Base-by-base conservation (phyloP, 163 green algal species). In the Coccomyxa subellipsoidea region DNA sequence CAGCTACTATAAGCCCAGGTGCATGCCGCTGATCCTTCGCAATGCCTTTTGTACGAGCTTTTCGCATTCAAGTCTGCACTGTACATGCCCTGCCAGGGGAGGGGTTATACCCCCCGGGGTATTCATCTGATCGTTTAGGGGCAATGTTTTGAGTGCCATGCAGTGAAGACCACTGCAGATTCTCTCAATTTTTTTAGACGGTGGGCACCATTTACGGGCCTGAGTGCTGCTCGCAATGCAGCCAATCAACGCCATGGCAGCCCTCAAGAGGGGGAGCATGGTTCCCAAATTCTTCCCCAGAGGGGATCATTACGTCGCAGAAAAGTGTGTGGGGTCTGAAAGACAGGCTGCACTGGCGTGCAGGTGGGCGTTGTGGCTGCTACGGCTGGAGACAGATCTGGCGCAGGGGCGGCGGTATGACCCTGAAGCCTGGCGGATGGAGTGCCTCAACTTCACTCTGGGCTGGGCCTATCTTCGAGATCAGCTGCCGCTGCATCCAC, bases 1-100 rank as follows among this genome's bases (percentile, higher is more conserved):
- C 32, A 77, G 29, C 53, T 92, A 88, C 80, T 92, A 92, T 40
- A 75, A 53, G 76, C 76, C 81, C 35, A 84, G 87, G 82, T 89
- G 80, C 79, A 31, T 34, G 5, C 39, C 81, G 4, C 72, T 54
- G 7, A 23, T n/a, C 31, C 72, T 87, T 32, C 7, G 25, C 31
- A 9, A 78, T 34, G 25, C 12, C n/a, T n/a, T n/a, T n/a, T n/a
- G n/a, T n/a, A n/a, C n/a, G n/a, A n/a, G n/a, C n/a, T n/a, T n/a
- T n/a, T n/a, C n/a, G n/a, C n/a, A n/a, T n/a, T n/a, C n/a, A n/a
- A n/a, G n/a, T n/a, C n/a, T n/a, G n/a, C n/a, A n/a, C n/a, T n/a
- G n/a, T n/a, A n/a, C n/a, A n/a, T n/a, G n/a, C n/a, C n/a, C n/a
- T n/a, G n/a, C n/a, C n/a, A n/a, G n/a, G n/a, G n/a, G n/a, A n/a